phyloP scores from a whole-genome alignment of 257 asterid species.

The Paraleonurus japonicus region DNA sequence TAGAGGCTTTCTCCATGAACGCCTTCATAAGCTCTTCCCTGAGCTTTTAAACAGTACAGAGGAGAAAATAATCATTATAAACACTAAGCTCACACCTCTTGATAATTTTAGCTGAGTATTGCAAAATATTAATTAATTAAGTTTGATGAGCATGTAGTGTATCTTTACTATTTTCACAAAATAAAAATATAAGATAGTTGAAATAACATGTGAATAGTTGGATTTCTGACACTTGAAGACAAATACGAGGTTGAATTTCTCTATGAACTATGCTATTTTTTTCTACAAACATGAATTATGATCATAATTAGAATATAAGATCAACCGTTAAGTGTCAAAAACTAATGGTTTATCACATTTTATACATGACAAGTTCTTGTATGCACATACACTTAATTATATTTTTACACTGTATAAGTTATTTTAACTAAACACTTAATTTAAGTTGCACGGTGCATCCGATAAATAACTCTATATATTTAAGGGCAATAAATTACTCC shows the following conservation, averaged over 20 bases:
- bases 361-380: no score
- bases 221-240: background rate
- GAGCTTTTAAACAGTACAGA: slow-evolving; percentile 45
- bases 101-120: background rate
- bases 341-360: background rate
- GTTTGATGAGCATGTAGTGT: background rate
- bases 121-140: no score
- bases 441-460: no score
- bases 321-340: background rate
- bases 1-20: slow-evolving; percentile 51
- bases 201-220: background rate
- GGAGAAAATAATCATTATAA: background rate
- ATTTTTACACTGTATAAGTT: no score
- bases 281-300: slow-evolving; percentile 3
- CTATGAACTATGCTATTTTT: background rate
- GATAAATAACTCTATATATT: no score
- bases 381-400: no score
- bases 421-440: no score
- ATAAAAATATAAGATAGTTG: background rate
- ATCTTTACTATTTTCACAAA: background rate
- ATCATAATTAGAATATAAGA: background rate
- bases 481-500: background rate
- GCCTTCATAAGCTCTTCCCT: slow-evolving; percentile 82
- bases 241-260: background rate
- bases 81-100: background rate